A percentile compares a stretch with the other conserved stretches of the same genome.
These are phyloP conservation scores for Aspergillus flavus DNA, from an alignment of 2,329 filamentous ascomycete species.

Conservation along the genomic window DNA sequence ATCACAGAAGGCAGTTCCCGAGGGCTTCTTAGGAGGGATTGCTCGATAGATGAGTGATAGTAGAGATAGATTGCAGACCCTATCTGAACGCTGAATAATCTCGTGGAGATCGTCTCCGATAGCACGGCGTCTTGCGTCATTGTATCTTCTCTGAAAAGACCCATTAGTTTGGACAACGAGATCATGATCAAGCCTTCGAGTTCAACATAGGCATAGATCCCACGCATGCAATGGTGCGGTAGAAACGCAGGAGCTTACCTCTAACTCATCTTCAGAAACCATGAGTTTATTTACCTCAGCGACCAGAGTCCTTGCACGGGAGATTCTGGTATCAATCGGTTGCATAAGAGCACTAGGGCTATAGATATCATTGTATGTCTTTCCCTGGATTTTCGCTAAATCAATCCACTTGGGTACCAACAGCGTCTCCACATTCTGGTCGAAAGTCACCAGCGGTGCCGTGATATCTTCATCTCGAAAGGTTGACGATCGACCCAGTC, in stretches of 20 bases:
- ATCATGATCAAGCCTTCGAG: background rate
- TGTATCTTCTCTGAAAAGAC: background rate
- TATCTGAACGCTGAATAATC: background rate
- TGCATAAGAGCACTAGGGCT: constrained; percentile 17
- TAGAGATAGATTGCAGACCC: constrained; percentile 4
- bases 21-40: constrained; percentile 12
- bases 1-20: constrained; percentile 4
- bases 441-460: background rate
- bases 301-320: constrained; percentile 12
- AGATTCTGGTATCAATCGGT: constrained; percentile 10
- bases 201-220: background rate
- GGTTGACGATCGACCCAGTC: constrained; percentile 5
- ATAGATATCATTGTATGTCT: constrained; percentile 18
- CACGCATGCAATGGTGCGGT: background rate
- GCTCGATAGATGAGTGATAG: constrained; percentile 16
- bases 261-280: background rate
- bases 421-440: background rate
- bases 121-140: background rate
- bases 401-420: constrained; percentile 10
- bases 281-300: constrained; percentile 10
- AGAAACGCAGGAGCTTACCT: background rate
- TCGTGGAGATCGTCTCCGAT: background rate
- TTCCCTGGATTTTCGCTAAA: constrained; percentile 16
- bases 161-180: background rate
- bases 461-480: constrained; percentile 10